Evolutionary conservation across 345 rosid genomes (phyloP).

Genomic region (Durio zibethinus): DNA sequence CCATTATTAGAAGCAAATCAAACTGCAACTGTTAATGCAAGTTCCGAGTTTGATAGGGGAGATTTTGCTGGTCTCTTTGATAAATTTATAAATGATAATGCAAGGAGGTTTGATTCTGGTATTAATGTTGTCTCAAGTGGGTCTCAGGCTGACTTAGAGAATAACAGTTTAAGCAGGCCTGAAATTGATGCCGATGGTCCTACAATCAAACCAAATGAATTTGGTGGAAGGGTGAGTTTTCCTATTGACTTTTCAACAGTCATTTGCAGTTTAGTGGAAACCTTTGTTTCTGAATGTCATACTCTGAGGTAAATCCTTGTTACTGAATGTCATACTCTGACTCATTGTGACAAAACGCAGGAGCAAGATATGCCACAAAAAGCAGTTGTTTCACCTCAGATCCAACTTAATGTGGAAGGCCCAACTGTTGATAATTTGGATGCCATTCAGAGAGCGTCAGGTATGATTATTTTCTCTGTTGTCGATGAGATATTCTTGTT

Average conservation of each 20-base stretch:
- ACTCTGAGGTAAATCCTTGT: constrained; percentile 22
- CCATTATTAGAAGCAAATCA: constrained; percentile 31
- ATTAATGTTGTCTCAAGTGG: constrained; percentile 25
- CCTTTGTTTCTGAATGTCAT: constrained; percentile 17
- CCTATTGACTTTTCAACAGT: constrained; percentile 9
- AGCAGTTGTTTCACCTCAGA: constrained; percentile 28
- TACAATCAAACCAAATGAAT: constrained; percentile 24
- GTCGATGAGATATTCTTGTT: not conserved
- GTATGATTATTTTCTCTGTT: constrained; percentile 35
- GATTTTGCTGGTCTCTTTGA: constrained; percentile 28
- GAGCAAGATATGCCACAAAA: constrained; percentile 33
- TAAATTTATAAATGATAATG: constrained; percentile 25
- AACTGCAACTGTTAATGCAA: constrained; percentile 21
- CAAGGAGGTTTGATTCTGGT: constrained; percentile 23
- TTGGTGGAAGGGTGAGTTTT: constrained; percentile 39
- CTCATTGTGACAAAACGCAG: constrained; percentile 24
- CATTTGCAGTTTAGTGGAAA: constrained; percentile 16
- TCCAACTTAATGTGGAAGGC: constrained; percentile 21
- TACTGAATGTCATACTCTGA: constrained; percentile 16
- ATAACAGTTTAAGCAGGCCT: constrained; percentile 19
- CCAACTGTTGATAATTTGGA: constrained; percentile 22
- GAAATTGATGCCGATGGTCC: constrained; percentile 28
- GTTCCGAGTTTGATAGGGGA: constrained; percentile 23
- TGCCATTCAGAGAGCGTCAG: constrained; percentile 29
- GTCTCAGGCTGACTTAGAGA: constrained; percentile 25